Conservation (phyloP, 1,284 basidiomycete species). For the Ganoderma boninense region DNA sequence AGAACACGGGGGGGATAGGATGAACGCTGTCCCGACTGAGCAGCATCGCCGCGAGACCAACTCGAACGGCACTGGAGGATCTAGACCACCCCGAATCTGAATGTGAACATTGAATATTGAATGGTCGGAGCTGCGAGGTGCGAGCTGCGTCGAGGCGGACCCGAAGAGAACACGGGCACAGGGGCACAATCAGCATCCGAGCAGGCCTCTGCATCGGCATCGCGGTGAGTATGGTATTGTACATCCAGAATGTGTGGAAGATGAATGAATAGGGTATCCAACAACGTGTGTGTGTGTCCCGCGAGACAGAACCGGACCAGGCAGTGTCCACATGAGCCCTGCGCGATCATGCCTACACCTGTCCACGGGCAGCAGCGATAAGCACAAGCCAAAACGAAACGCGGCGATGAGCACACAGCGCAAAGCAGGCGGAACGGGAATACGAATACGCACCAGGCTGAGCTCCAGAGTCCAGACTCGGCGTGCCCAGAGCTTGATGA, state of each 20-base stretch:
- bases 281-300: slow-evolving; percentile 4
- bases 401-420: background rate
- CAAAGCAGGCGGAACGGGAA: background rate
- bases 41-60: background rate
- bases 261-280: slow-evolving; percentile 32
- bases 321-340: background rate
- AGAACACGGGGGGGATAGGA: background rate
- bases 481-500: slow-evolving; percentile 93
- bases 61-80: background rate
- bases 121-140: background rate
- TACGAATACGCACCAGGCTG: slow-evolving; percentile 70
- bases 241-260: slow-evolving; percentile 21
- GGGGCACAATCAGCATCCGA: background rate
- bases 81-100: background rate
- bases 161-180: background rate
- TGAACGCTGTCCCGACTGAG: background rate
- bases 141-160: background rate
- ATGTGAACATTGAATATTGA: too few species aligned
- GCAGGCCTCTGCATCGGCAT: background rate
- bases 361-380: background rate
- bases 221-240: slow-evolving; percentile 21
- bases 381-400: background rate
- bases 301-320: slow-evolving; percentile 11
- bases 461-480: slow-evolving; percentile 99
- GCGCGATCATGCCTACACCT: slow-evolving; percentile 31